Conservation (phyloP, 2,329 filamentous ascomycete species). For the Aureobasidium sp. region DNA sequence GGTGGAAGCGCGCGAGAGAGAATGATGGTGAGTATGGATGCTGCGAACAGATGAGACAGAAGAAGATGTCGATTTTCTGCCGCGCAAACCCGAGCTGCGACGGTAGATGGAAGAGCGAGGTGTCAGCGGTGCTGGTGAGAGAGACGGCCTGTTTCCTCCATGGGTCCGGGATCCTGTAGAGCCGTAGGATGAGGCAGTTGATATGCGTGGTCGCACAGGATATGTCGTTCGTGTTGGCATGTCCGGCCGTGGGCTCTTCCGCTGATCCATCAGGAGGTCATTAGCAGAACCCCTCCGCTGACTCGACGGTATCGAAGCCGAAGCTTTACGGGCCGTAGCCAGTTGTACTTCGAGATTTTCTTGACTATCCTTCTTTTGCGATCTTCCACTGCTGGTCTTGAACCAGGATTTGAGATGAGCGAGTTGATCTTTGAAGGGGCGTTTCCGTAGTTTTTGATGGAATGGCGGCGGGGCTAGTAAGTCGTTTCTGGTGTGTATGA, state of each 20-base stretch:
- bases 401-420: conserved; percentile 66
- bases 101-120: conserved; percentile 73
- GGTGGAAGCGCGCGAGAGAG: conserved; percentile 89
- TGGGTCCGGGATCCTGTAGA: conserved; percentile 31
- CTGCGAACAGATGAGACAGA: conserved; percentile 90
- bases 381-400: conserved; percentile 40
- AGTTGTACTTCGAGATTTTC: background rate
- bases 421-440: conserved; percentile 60
- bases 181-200: conserved; percentile 34
- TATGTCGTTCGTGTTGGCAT: conserved; percentile 33
- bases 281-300: conserved; percentile 3
- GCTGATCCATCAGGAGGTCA: background rate
- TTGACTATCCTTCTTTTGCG: background rate
- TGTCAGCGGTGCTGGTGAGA: conserved; percentile 81
- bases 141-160: conserved; percentile 58
- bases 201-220: conserved; percentile 36
- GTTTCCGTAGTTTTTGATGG: conserved; percentile 50
- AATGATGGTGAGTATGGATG: conserved; percentile 71
- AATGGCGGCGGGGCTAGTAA: conserved; percentile 46
- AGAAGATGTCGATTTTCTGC: conserved; percentile 91
- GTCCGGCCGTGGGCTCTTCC: conserved; percentile 28
- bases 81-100: conserved; percentile 74
- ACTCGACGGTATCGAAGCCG: background rate
- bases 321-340: background rate
- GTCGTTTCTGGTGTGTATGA: conserved; percentile 65